Conservation (phyloP, 352 stramenopile genomes). For the Phytophthora pini region DNA sequence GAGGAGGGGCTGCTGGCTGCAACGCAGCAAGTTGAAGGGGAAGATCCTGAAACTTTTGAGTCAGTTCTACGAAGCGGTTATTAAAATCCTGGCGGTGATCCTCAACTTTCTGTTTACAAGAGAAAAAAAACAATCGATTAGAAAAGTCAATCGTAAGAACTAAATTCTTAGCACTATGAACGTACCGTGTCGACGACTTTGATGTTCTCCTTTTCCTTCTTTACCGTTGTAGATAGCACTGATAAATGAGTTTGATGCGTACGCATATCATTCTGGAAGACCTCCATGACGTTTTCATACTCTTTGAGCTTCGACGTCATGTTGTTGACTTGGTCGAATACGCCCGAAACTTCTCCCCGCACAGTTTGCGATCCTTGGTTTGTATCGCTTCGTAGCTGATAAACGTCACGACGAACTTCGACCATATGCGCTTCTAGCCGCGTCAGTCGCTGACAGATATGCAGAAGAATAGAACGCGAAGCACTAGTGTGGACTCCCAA, state of each 20-base stretch:
- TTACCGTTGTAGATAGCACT: constrained; percentile 54
- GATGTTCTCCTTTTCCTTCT: constrained; percentile 67
- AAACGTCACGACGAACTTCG: constrained; percentile 52
- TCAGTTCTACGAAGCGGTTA: constrained; percentile 62
- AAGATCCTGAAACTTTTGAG: constrained; percentile 69
- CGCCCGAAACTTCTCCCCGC: constrained; percentile 50
- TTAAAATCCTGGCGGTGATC: constrained; percentile 72
- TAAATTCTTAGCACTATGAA: not conserved
- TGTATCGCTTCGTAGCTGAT: constrained; percentile 45
- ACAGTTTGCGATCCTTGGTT: constrained; percentile 51
- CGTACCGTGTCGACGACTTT: constrained; percentile 59
- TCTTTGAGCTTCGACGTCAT: constrained; percentile 65
- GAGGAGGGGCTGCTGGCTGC: constrained; percentile 33
- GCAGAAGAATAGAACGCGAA: constrained; percentile 65
- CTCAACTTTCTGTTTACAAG: constrained; percentile 62
- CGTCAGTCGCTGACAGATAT: constrained; percentile 66
- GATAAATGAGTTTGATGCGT: constrained; percentile 53
- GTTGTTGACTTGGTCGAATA: constrained; percentile 50
- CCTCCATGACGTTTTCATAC: constrained; percentile 64
- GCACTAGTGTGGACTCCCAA: constrained; percentile 57
- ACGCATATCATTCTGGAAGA: constrained; percentile 74
- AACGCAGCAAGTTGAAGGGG: constrained; percentile 56
- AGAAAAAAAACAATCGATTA: no score
- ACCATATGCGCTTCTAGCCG: constrained; percentile 53
- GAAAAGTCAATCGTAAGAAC: no score